A percentile compares a stretch with the other conserved stretches of the same genome.
phyloP scores from a whole-genome alignment of 306 rosid genomes.

The Lathyrus tuberosus region DNA sequence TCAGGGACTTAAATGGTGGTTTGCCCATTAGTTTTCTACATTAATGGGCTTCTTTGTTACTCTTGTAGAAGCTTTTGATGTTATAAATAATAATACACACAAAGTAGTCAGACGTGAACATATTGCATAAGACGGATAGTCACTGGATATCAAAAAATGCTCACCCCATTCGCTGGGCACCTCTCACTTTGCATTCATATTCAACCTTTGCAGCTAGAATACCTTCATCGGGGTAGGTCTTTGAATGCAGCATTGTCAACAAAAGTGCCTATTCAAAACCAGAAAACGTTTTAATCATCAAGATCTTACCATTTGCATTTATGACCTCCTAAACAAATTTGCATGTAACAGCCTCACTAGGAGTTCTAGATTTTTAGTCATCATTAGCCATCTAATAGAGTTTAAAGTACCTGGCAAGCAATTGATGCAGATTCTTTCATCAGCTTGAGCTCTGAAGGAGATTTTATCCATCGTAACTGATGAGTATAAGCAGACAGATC shows the following conservation, averaged over 20 bases:
- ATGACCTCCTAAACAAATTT: conserved; percentile 19
- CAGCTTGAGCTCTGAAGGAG: conserved; percentile 83
- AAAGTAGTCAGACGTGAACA: conserved; percentile 11
- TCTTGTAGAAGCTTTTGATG: conserved; percentile 17
- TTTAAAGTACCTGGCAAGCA: conserved; percentile 83
- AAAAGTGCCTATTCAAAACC: conserved; percentile 73
- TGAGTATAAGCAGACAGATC: conserved; percentile 63
- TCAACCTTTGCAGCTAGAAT: conserved; percentile 84
- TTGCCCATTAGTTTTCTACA: not conserved
- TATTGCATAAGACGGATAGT: conserved; percentile 23
- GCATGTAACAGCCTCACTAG: conserved; percentile 30
- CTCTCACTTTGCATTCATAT: conserved; percentile 94
- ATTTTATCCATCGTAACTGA: conserved; percentile 79
- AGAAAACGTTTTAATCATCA: conserved; percentile 29
- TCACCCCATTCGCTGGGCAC: conserved; percentile 94
- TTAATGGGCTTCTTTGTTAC: conserved; percentile 34
- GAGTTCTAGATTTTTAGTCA: conserved; percentile 14
- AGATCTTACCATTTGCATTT: conserved; percentile 8
- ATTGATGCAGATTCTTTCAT: conserved; percentile 92
- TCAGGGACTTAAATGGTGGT: too few species aligned
- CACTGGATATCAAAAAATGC: conserved; percentile 43
- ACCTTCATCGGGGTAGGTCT: conserved; percentile 66
- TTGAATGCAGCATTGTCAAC: conserved; percentile 89
- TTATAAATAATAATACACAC: conserved; percentile 17
- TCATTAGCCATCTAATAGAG: conserved; percentile 19